Conservation (phyloP, 1,284 basidiomycete species). For the Ustilago nuda region DNA sequence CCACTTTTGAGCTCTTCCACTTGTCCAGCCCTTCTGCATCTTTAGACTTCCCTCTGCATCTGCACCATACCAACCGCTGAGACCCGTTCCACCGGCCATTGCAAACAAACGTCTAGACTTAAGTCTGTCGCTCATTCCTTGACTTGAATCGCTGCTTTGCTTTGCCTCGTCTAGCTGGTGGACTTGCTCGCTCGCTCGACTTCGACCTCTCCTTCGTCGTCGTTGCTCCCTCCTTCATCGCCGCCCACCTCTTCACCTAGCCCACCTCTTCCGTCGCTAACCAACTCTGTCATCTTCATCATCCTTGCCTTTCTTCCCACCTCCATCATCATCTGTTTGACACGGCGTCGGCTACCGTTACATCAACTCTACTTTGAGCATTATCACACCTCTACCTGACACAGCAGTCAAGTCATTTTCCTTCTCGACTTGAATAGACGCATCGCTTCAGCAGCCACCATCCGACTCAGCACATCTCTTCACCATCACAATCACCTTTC, state of each 20-base stretch:
- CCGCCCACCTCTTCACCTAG: slow-evolving; percentile 1
- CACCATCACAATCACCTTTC: neutral
- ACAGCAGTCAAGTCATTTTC: neutral
- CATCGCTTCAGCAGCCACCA: neutral
- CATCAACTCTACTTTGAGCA: neutral
- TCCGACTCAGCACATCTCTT: neutral
- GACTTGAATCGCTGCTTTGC: neutral
- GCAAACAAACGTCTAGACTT: slow-evolving; percentile 11
- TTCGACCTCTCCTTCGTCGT: neutral
- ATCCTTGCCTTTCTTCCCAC: neutral
- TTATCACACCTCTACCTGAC: neutral
- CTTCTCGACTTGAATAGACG: too few relatives aligned
- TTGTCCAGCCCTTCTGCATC: neutral
- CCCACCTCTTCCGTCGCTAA: neutral
- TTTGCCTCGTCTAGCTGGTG: neutral
- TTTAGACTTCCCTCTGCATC: neutral
- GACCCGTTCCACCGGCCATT: neutral
- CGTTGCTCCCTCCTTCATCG: neutral
- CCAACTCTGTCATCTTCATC: neutral
- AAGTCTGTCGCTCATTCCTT: slow-evolving; percentile 1
- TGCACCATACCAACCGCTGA: slow-evolving; percentile 8
- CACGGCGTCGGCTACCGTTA: neutral
- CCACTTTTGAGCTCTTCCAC: neutral
- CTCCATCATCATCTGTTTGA: neutral
- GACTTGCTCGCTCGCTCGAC: neutral